Percentiles rank a stretch among this genome's conserved stretches.
Evolutionary conservation across 306 rosid genomes (phyloP).

Genomic region (Vachellia collinsii): DNA sequence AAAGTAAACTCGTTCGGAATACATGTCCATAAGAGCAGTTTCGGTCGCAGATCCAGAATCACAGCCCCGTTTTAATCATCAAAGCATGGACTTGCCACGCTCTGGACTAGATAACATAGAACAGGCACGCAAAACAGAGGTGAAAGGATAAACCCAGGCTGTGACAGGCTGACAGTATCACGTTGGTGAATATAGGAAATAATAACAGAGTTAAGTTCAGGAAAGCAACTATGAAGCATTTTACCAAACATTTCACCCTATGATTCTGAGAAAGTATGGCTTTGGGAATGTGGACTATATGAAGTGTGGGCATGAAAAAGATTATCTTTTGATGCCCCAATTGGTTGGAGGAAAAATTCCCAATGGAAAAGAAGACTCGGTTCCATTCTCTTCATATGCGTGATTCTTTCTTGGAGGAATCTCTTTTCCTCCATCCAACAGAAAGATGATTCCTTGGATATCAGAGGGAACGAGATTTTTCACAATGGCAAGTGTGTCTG

Average conservation of each 20-base stretch:
- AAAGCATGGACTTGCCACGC: constrained; percentile 52
- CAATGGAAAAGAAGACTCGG: not conserved
- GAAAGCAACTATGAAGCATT: constrained; percentile 42
- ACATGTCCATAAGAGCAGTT: constrained; percentile 64
- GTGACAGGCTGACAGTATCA: constrained; percentile 34
- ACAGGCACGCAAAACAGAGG: constrained; percentile 53
- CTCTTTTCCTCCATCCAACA: not conserved
- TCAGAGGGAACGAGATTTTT: not conserved
- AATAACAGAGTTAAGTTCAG: constrained; percentile 47
- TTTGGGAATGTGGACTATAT: not conserved
- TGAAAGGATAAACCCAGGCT: constrained; percentile 49
- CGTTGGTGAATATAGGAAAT: constrained; percentile 42
- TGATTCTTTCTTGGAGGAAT: not conserved
- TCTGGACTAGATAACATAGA: constrained; percentile 32
- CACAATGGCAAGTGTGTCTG: not conserved
- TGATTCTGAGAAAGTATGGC: not conserved
- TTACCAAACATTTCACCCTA: constrained; percentile 40
- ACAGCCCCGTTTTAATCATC: constrained; percentile 53
- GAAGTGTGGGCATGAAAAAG: not conserved
- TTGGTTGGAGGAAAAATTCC: not conserved
- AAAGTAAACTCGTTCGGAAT: too few relatives aligned
- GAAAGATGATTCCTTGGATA: not conserved
- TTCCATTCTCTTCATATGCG: not conserved
- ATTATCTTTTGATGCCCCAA: not conserved
- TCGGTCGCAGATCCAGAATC: constrained; percentile 50